These are phyloP conservation scores for Vitis hybrid DNA, from an alignment of 177 flowering plant genomes.

Conservation along the genomic window DNA sequence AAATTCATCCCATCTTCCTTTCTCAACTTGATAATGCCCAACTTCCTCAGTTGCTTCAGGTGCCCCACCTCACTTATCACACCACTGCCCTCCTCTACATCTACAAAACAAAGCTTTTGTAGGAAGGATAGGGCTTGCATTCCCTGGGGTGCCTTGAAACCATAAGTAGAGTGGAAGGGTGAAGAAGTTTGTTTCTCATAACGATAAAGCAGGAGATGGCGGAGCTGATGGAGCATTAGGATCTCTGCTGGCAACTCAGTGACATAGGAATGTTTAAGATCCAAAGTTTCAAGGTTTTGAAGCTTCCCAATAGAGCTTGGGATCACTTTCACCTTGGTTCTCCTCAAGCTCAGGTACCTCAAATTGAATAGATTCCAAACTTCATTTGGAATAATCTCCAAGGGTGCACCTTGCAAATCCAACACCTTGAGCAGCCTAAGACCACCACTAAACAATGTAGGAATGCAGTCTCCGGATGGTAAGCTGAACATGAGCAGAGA, in stretches of 20 bases:
- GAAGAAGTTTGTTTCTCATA: slow-evolving; percentile 3
- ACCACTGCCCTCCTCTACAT: neutral
- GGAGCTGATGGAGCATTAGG: slow-evolving; percentile 21
- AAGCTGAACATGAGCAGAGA: slow-evolving; percentile 26
- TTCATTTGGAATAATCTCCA: slow-evolving; percentile 17
- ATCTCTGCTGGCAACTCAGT: slow-evolving; percentile 27
- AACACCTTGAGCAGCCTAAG: slow-evolving; percentile 27
- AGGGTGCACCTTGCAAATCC: slow-evolving; percentile 22
- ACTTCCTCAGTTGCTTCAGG: slow-evolving; percentile 16
- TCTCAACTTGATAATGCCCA: slow-evolving; percentile 22
- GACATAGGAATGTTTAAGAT: slow-evolving; percentile 26
- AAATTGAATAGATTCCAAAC: slow-evolving; percentile 13
- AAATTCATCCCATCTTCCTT: slow-evolving; percentile 15
- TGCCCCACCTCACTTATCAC: neutral
- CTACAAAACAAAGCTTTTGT: slow-evolving; percentile 6
- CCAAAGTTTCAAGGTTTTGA: slow-evolving; percentile 25
- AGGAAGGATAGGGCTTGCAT: neutral
- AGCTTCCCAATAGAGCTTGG: slow-evolving; percentile 29
- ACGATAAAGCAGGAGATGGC: slow-evolving; percentile 24
- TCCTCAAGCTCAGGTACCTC: slow-evolving; percentile 24
- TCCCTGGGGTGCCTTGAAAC: slow-evolving; percentile 5
- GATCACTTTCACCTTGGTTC: slow-evolving; percentile 20
- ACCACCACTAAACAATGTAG: slow-evolving; percentile 1
- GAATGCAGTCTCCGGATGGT: neutral
- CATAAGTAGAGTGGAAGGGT: slow-evolving; percentile 11